These are phyloP conservation scores for Acer saccharum DNA, from an alignment of 345 rosid genomes.

Conservation along the genomic window DNA sequence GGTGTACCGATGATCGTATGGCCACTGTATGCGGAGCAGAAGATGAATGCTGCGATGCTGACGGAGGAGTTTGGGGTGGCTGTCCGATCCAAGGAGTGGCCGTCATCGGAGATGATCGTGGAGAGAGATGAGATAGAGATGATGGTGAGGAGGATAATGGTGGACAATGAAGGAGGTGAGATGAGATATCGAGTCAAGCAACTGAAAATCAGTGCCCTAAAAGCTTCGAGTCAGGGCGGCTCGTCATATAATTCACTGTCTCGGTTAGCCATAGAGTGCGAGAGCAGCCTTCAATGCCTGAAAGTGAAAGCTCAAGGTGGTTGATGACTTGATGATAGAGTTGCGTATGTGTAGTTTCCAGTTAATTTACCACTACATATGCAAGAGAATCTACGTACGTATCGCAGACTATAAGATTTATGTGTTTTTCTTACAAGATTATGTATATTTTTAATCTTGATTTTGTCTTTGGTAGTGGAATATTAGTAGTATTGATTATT, in stretches of 20 bases:
- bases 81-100: neutral
- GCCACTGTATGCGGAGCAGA: slow-evolving; percentile 77
- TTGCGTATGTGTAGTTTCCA: neutral
- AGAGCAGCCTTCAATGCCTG: neutral
- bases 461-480: too few relatives aligned
- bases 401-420: too few relatives aligned
- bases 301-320: slow-evolving; percentile 12
- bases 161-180: neutral
- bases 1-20: slow-evolving; percentile 72
- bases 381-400: too few relatives aligned
- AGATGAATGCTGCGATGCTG: slow-evolving; percentile 57
- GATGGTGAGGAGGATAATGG: slow-evolving; percentile 18
- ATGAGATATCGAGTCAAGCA: slow-evolving; percentile 6
- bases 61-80: slow-evolving; percentile 21
- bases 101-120: slow-evolving; percentile 11
- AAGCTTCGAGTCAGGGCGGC: slow-evolving; percentile 4
- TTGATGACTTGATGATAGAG: neutral
- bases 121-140: slow-evolving; percentile 24
- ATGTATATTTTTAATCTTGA: too few relatives aligned
- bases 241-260: slow-evolving; percentile 12
- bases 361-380: neutral
- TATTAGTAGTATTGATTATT: too few relatives aligned
- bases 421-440: too few relatives aligned
- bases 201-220: neutral
- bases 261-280: neutral